Evolutionary conservation across 2,329 filamentous ascomycete genomes (phyloP), one percentile per base, ranked within the genome.

Genomic region (Sporothrix pallida): DNA sequence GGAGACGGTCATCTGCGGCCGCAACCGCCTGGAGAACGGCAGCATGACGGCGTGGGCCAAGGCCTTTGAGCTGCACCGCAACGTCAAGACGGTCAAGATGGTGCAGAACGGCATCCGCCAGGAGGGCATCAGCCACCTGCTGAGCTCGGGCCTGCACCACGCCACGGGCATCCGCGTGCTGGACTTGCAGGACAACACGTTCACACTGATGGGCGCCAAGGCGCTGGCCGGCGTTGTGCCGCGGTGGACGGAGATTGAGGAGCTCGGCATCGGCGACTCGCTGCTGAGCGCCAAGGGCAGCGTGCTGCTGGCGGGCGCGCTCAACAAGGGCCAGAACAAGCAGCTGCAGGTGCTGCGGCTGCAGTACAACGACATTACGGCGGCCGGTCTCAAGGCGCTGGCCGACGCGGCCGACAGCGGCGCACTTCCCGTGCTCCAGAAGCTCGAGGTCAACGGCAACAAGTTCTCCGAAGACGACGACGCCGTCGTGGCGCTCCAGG

Each of bases 111-210:
- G 96, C 71, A 99, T 99, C 78, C 89, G 96, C 60, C 93, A 95
- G 80, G 94, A 98, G 82, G 96, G 96, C 75, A 96, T 98, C 79
- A 91, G 91, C 67, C 88, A 92, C 77, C 86, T 99, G 73, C 85
- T 99, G 76, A 90, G 89, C 75, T 87, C 95, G 71, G 96, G 96
- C 75, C 86, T 99, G 71, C 89, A 87, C 76, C 87, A 93, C 78
- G 89, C 93, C 70, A 86, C 85, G 46, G 84, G 86, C 62, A 87
- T 99, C 72, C 86, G 91, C 80, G 88, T 94, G 15, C 84, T 99
- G 71, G 96, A 99, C 84, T 85, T 99, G 75, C 95, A 99, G 82
- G 96, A 99, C 84, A 99, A 99, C 84, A 98, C 96, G 0, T 98
- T 98, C 81, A 98, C 95, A 10, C 82, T 91, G 54, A 86, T 88